Percentiles rank a stretch among this genome's conserved stretches.
Evolutionary conservation across 305 asterid genomes (phyloP).

Genomic region (Fraxinus albicans): DNA sequence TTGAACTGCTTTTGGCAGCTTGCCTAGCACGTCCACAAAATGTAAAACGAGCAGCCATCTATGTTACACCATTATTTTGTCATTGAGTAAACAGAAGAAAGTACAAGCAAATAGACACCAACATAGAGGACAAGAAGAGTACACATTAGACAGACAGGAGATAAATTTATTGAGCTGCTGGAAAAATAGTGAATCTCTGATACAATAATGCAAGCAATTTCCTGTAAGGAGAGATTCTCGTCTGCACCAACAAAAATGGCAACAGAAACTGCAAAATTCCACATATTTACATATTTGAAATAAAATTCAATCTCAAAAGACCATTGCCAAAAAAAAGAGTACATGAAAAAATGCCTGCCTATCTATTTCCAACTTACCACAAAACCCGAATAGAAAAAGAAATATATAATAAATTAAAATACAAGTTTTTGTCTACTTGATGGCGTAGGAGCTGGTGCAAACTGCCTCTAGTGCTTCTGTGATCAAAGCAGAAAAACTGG

Average conservation of each 20-base stretch:
- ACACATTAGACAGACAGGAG: slow-evolving; percentile 12
- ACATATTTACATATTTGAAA: slow-evolving; percentile 53
- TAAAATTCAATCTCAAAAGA: slow-evolving; percentile 12
- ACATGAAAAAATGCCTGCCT: slow-evolving; percentile 39
- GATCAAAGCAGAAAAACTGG: slow-evolving; percentile 81
- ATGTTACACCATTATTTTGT: background rate
- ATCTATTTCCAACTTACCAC: slow-evolving; percentile 39
- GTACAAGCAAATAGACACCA: background rate
- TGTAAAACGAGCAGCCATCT: background rate
- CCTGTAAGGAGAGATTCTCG: slow-evolving; percentile 48
- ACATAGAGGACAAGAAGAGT: background rate
- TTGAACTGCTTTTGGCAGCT: background rate
- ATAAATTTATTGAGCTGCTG: slow-evolving; percentile 40
- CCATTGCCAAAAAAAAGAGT: slow-evolving; percentile 33
- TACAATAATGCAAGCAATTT: slow-evolving; percentile 48
- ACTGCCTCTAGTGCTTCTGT: slow-evolving; percentile 77
- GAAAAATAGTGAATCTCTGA: slow-evolving; percentile 29
- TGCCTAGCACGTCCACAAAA: background rate
- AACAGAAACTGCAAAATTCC: slow-evolving; percentile 57
- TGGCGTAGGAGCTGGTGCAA: slow-evolving; percentile 76
- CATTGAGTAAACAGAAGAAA: background rate
- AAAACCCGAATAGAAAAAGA: slow-evolving; percentile 21
- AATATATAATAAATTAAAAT: slow-evolving; percentile 10
- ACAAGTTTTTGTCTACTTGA: slow-evolving; percentile 35
- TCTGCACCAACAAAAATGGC: slow-evolving; percentile 33